A percentile compares a stretch with the other conserved stretches of the same genome.
These are phyloP conservation scores for Lentinus brumalis DNA, from an alignment of 768 basidiomycete genomes.

Conservation along the genomic window DNA sequence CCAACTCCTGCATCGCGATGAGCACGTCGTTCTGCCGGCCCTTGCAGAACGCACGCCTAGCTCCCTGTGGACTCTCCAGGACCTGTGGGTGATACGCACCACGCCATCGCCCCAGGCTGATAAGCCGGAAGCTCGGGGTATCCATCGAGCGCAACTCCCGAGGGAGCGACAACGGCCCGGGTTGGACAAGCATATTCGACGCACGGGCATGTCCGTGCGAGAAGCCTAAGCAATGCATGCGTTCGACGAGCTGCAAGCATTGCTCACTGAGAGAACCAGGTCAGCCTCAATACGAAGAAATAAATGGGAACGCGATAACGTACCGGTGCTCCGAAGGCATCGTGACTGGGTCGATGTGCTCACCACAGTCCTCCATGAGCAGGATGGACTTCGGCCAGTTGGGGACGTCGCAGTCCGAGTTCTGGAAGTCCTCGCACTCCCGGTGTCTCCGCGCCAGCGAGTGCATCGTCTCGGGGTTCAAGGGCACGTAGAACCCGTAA, in stretches of 20 bases:
- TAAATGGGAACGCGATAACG: not conserved
- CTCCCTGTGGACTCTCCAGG: not conserved
- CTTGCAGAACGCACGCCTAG: conserved; percentile 7
- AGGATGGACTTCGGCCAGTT: conserved; percentile 39
- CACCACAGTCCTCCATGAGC: conserved; percentile 51
- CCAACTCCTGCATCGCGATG: not conserved
- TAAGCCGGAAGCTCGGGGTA: conserved; percentile 45
- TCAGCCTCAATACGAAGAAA: not conserved
- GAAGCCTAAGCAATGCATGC: conserved; percentile 42
- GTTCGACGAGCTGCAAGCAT: conserved; percentile 37
- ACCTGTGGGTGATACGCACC: not conserved
- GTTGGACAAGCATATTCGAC: conserved; percentile 48
- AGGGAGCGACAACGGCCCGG: conserved; percentile 39
- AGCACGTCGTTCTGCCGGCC: conserved; percentile 9
- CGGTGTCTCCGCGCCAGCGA: conserved; percentile 1
- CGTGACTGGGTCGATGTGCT: conserved; percentile 28
- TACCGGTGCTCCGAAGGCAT: conserved; percentile 25
- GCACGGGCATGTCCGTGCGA: conserved; percentile 43
- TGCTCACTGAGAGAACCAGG: conserved; percentile 14
- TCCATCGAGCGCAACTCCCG: conserved; percentile 29
- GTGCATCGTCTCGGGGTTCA: conserved; percentile 9
- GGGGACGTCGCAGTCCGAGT: conserved; percentile 6
- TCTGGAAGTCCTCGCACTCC: conserved; percentile 22
- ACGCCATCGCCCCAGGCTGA: conserved; percentile 48
- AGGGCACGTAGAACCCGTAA: conserved; percentile 57